phyloP scores from a whole-genome alignment of 176 grass and related monocot genomes.

The Musa schizocarpa region DNA sequence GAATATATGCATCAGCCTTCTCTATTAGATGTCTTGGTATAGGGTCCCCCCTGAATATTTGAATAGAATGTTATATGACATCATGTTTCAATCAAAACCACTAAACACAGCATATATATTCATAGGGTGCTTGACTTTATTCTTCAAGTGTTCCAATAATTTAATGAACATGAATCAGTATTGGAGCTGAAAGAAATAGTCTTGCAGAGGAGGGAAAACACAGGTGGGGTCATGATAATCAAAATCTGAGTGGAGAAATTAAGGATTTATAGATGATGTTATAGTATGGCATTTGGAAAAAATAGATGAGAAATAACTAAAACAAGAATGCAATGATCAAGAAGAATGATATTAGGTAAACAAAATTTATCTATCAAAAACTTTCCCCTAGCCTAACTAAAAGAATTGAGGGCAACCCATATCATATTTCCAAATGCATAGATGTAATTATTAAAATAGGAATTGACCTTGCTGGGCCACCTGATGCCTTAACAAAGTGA shows the following conservation, averaged over 20 bases:
- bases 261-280: neutral
- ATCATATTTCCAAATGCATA: too few relatives aligned
- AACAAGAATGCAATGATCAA: neutral
- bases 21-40: conserved; percentile 64
- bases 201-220: neutral
- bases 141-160: too few relatives aligned
- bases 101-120: too few relatives aligned
- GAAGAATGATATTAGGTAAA: neutral
- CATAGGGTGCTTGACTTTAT: too few relatives aligned
- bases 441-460: too few relatives aligned
- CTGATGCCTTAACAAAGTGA: too few relatives aligned
- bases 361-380: neutral
- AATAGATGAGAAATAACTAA: neutral
- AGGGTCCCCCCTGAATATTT: conserved; percentile 50
- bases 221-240: neutral
- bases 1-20: conserved; percentile 80
- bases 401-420: too few relatives aligned
- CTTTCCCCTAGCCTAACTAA: too few relatives aligned
- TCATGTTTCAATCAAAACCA: neutral
- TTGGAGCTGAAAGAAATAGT: neutral
- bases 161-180: too few relatives aligned
- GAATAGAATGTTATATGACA: neutral
- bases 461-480: too few relatives aligned
- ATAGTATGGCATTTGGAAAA: neutral
- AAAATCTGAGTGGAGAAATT: neutral